These are phyloP conservation scores for Corallochytrium limacisporum DNA, from an alignment of 78 protist genomes.

Conservation along the genomic window DNA sequence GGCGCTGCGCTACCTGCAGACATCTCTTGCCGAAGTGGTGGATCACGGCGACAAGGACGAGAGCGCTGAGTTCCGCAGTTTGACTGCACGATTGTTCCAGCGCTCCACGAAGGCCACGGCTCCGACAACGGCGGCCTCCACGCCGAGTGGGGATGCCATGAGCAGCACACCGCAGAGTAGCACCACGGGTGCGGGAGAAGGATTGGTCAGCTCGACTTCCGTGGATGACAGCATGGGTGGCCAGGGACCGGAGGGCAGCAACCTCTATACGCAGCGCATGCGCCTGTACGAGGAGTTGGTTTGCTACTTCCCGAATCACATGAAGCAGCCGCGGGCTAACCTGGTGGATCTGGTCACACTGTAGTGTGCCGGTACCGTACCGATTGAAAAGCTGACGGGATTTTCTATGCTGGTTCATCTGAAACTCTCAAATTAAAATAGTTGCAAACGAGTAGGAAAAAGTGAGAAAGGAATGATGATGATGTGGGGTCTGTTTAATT, in stretches of 20 bases:
- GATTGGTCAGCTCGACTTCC: too few species aligned
- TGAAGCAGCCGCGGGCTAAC: slow-evolving; percentile 11
- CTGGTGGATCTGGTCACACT: neutral
- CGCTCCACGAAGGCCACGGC: neutral
- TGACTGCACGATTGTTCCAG: neutral
- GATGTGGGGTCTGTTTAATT: too few species aligned
- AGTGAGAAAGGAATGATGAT: too few species aligned
- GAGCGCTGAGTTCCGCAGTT: slow-evolving; percentile 1
- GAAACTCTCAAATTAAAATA: too few species aligned
- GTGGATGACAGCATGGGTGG: neutral
- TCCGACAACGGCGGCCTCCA: neutral
- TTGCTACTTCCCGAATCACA: neutral
- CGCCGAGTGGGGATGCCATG: too few species aligned
- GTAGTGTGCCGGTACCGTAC: too few species aligned
- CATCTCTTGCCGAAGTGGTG: neutral
- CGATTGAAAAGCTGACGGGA: too few species aligned
- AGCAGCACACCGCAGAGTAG: too few species aligned
- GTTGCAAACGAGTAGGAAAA: too few species aligned
- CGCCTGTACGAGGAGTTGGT: neutral
- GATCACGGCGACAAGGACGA: neutral
- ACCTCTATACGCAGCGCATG: neutral
- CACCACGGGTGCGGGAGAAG: too few species aligned
- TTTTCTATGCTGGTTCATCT: too few species aligned
- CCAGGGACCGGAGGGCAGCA: neutral
- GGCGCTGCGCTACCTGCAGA: slow-evolving; percentile 11